Evolutionary conservation across 2,329 filamentous ascomycete species (phyloP), one percentile per base, ranked within the genome.

Genomic region (Xylariaceae sp.): DNA sequence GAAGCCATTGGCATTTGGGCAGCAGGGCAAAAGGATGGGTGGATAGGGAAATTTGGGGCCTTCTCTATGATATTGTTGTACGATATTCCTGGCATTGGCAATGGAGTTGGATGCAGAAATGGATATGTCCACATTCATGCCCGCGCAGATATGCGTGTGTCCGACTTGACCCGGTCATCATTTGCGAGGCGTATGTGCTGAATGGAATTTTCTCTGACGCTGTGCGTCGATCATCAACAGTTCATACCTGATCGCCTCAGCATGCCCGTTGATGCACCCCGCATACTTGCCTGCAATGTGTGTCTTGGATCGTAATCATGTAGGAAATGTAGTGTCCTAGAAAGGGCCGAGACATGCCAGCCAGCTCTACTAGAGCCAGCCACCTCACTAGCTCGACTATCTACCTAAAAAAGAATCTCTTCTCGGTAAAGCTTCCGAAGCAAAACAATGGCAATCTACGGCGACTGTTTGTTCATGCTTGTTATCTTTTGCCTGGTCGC

Each of bases 321-420:
- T 49, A 39, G 22, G 40, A 41, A 46, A 41, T 31, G 17, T 45
- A 45, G 35, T 43, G 41, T 41, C 49, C 49, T 44, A 14, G 40
- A 44, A 39, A 56, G 53, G 53, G 48, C 58, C 54, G 58, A 62
- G 59, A 61, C 57, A 60, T 48, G 7, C 30, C 31, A 54, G 54
- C 42, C 43, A 39, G 36, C 22, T 27, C 4, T 27, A 27, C 7
- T 27, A 43, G 35, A 22, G 15, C 40, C 22, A 11, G 11, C 40
- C 39, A 15, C 14, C 12, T 11, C 3, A 38, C n/a, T 38, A 39
- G 18, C 39, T 40, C 17, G 33, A 36, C 42, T 42, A 15, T n/a
- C n/a, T 15, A 31, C 14, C 31, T 42, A 32, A 47, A 12, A 49
- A 35, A 18, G 19, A 7, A 45, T 39, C 39, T 36, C 10, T 14